A percentile compares a stretch with the other conserved stretches of the same genome.
phyloP scores from a whole-genome alignment of 305 asterid species.

The Plantago coronopus region DNA sequence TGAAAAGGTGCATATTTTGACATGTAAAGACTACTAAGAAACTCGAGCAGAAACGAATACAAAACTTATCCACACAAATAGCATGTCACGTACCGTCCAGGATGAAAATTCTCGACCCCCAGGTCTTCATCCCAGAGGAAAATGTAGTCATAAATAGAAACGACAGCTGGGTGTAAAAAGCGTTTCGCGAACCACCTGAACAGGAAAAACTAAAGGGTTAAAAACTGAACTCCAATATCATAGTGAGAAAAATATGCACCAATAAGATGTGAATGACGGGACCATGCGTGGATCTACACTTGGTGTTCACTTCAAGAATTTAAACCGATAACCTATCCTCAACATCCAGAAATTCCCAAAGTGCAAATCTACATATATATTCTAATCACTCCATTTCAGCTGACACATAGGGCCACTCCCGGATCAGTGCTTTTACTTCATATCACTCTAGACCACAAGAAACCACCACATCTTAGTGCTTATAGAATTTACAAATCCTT shows the following conservation, averaged over 20 bases:
- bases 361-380: neutral
- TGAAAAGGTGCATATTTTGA: neutral
- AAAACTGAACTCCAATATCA: conserved; percentile 12
- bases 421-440: neutral
- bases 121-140: conserved; percentile 99
- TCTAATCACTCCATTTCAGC: neutral
- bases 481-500: neutral
- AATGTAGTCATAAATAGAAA: conserved; percentile 76
- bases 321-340: neutral
- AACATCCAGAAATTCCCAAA: neutral
- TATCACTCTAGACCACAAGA: neutral
- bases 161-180: conserved; percentile 83
- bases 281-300: neutral
- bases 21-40: neutral
- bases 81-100: conserved; percentile 64
- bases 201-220: conserved; percentile 15
- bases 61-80: conserved; percentile 10
- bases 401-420: neutral
- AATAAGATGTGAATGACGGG: conserved; percentile 2
- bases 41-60: neutral
- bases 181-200: conserved; percentile 99
- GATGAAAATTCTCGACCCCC: conserved; percentile 80
- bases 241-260: neutral
- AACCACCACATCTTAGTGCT: neutral
- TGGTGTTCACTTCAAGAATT: neutral